Conservation (phyloP, 2,329 filamentous ascomycete species). For the Calonectria pauciramosa region DNA sequence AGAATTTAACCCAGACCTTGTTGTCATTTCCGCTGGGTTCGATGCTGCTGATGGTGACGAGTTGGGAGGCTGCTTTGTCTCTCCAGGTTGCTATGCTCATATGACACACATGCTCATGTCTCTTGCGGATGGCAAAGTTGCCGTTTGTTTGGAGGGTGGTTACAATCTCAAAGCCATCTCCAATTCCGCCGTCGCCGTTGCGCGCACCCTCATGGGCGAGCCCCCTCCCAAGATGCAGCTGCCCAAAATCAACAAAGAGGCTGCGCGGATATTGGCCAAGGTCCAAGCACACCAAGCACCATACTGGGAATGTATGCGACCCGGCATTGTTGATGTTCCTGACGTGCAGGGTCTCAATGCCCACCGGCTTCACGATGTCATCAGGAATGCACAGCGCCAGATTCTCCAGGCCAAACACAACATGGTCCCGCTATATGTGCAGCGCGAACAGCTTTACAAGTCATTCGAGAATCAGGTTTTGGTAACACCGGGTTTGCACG, state of each 20-base stretch:
- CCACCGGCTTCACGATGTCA: conserved; percentile 81
- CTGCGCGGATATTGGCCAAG: conserved; percentile 67
- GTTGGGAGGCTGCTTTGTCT: conserved; percentile 92
- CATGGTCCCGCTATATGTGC: conserved; percentile 86
- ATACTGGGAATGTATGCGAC: conserved; percentile 92
- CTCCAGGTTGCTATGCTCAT: conserved; percentile 92
- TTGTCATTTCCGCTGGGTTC: conserved; percentile 96
- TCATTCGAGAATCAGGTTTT: conserved; percentile 90
- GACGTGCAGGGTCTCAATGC: conserved; percentile 67
- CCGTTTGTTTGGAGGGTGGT: conserved; percentile 94
- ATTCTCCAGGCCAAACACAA: conserved; percentile 78
- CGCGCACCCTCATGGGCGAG: conserved; percentile 94
- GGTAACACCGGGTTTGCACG: conserved; percentile 79
- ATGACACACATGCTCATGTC: conserved; percentile 99
- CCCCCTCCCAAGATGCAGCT: conserved; percentile 77
- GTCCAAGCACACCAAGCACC: conserved; percentile 73
- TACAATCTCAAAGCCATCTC: conserved; percentile 97
- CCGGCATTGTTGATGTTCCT: conserved; percentile 70
- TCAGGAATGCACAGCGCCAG: conserved; percentile 82
- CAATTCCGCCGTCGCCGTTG: conserved; percentile 90
- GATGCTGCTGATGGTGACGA: conserved; percentile 95
- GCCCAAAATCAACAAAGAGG: conserved; percentile 70
- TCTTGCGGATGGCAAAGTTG: conserved; percentile 88
- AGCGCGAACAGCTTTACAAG: conserved; percentile 78
- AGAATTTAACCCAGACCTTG: conserved; percentile 93